Evolutionary conservation across 805 yeast species (phyloP), one percentile per base, ranked within the genome.

Genomic region (Metschnikowia anglica): DNA sequence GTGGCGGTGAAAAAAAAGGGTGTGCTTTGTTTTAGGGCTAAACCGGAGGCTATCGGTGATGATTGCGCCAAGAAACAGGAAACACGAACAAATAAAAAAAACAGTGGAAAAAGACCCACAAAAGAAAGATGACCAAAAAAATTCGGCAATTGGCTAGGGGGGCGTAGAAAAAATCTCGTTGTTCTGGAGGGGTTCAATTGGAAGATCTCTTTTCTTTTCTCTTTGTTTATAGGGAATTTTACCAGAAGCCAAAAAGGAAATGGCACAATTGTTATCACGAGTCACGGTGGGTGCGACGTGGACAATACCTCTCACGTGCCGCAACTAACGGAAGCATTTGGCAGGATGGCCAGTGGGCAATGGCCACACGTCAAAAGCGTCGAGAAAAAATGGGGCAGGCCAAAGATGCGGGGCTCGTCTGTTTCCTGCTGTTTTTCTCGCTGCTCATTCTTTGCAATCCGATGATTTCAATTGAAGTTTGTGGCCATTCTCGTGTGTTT

Each of bases 261-360:
- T 35, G 40, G 44, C 40, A 41, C 41, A 36, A 37, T 37, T 37
- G 41, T 37, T 42, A 37, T 42, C 41, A 30, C 38, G 41, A 36
- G 38, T 26, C 41, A 41, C 45, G 41, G 45, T 37, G 37, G 40
- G 32, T 33, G 42, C 39, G 44, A 29, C 30, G 40, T 37, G 42
- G 42, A 34, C 47, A 43, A 24, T 39, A 23, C 21, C 16, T 18
- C 39, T 43, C 45, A 37, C 44, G 44, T 41, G 44, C 37, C 44
- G 44, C 40, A 35, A 18, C 24, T 17, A n/a, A 23, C 32, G 21
- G 20, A 35, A 34, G 27, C 28, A 39, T 30, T 37, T 16, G 30
- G 39, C 27, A 18, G 20, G 31, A 16, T 26, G 29, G 29, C 29
- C 29, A 26, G 29, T 26, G 29, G 29, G 29, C 15, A 13, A 17